Percentiles rank a stretch among this genome's conserved stretches.
Evolutionary conservation across 768 basidiomycete genomes (phyloP).

Genomic region (Russula emetica): DNA sequence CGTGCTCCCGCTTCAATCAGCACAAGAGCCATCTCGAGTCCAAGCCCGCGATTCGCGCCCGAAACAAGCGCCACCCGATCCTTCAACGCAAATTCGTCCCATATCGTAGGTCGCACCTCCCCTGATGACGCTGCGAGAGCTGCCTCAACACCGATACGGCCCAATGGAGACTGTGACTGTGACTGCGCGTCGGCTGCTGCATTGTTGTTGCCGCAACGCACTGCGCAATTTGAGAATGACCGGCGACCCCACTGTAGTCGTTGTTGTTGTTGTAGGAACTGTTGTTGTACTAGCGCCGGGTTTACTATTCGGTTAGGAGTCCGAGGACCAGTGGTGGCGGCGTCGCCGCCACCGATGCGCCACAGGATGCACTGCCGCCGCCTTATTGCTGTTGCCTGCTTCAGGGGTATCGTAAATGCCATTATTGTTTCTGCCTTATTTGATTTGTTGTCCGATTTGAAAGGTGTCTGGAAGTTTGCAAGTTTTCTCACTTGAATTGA

Average conservation of each 20-base stretch:
- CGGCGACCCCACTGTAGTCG: not conserved
- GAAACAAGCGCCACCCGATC: slow-evolving; percentile 49
- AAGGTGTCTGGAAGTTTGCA: not conserved
- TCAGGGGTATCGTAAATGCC: slow-evolving; percentile 5
- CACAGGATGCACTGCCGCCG: not conserved
- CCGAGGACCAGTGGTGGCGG: too few species aligned
- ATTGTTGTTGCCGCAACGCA: not conserved
- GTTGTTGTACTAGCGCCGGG: not conserved
- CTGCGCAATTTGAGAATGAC: slow-evolving; percentile 2
- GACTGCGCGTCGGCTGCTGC: slow-evolving; percentile 22
- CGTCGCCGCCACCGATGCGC: not conserved
- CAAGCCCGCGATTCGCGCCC: slow-evolving; percentile 51
- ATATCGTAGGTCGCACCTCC: slow-evolving; percentile 44
- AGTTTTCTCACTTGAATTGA: not conserved
- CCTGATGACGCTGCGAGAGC: slow-evolving; percentile 41
- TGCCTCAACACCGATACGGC: slow-evolving; percentile 59
- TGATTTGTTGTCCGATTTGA: not conserved
- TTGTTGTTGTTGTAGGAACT: not conserved
- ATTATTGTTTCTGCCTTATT: not conserved
- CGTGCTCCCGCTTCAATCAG: slow-evolving; percentile 69
- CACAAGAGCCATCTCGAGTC: slow-evolving; percentile 78
- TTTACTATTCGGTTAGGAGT: not conserved
- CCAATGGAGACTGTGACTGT: slow-evolving; percentile 43
- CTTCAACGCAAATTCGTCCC: slow-evolving; percentile 54
- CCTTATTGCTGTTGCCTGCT: slow-evolving; percentile 4